Evolutionary conservation across 352 stramenopile species (phyloP).

Genomic region (Pythium phragmitis): DNA sequence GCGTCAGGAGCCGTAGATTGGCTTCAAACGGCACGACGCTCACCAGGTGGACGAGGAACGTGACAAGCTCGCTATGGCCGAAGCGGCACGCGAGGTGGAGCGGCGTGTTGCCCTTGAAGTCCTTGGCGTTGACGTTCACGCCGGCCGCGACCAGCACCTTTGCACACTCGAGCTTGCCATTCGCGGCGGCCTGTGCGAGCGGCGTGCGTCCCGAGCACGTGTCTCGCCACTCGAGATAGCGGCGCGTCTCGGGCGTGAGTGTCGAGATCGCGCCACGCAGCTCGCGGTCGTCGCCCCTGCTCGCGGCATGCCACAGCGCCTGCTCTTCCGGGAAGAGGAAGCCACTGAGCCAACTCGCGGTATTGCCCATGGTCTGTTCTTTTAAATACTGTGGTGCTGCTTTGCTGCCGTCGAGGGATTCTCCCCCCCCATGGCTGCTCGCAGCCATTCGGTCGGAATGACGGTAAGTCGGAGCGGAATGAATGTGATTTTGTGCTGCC

Average conservation of each 20-base stretch:
- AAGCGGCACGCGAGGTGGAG: constrained; percentile 31
- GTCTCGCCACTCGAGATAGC: constrained; percentile 34
- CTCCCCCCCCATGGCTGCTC: not conserved
- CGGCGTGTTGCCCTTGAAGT: constrained; percentile 38
- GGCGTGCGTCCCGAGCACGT: constrained; percentile 28
- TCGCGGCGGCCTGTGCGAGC: constrained; percentile 26
- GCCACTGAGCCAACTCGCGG: constrained; percentile 23
- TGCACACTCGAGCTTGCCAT: constrained; percentile 25
- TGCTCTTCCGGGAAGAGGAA: constrained; percentile 32
- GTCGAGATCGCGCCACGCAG: constrained; percentile 21
- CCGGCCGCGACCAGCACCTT: constrained; percentile 23
- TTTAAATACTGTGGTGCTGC: not conserved
- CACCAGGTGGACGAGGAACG: constrained; percentile 20
- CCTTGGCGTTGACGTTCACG: constrained; percentile 31
- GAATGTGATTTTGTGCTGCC: not conserved
- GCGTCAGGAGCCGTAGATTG: constrained; percentile 29
- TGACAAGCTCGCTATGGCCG: constrained; percentile 25
- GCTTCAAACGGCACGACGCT: constrained; percentile 29
- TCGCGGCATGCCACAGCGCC: constrained; percentile 29
- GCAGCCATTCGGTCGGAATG: not conserved
- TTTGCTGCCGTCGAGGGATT: not conserved
- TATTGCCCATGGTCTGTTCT: constrained; percentile 27
- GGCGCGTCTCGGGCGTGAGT: constrained; percentile 20
- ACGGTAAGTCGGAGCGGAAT: not conserved
- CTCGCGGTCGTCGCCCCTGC: constrained; percentile 13